A percentile compares a stretch with the other conserved stretches of the same genome.
These are phyloP conservation scores for Torulaspora pretoriensis DNA, from an alignment of 1,139 yeast genomes.

Conservation along the genomic window DNA sequence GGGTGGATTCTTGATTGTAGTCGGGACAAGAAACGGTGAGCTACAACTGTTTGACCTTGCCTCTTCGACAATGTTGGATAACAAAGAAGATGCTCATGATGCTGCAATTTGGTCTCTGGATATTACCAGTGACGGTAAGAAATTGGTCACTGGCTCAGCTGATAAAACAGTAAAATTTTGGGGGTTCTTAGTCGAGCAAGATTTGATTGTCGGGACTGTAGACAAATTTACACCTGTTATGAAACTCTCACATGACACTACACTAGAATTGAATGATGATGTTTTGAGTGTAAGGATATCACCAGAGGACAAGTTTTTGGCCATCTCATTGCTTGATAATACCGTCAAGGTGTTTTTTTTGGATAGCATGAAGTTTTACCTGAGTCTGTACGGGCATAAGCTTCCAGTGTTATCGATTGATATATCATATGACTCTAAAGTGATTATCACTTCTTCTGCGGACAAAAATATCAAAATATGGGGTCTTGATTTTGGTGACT, in stretches of 20 bases:
- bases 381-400: conserved; percentile 92
- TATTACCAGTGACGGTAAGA: conserved; percentile 77
- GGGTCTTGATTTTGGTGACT: conserved; percentile 99
- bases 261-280: conserved; percentile 82
- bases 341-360: conserved; percentile 90
- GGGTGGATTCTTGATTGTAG: conserved; percentile 80
- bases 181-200: conserved; percentile 69
- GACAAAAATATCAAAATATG: conserved; percentile 95
- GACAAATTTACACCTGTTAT: conserved; percentile 49
- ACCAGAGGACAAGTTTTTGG: conserved; percentile 71
- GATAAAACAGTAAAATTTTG: conserved; percentile 88
- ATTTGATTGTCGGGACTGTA: conserved; percentile 62
- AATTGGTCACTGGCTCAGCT: conserved; percentile 87
- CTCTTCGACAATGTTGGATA: conserved; percentile 65
- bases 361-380: conserved; percentile 79
- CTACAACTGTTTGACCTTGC: conserved; percentile 84
- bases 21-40: conserved; percentile 89
- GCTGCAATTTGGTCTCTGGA: conserved; percentile 93
- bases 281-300: conserved; percentile 78
- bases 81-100: conserved; percentile 72
- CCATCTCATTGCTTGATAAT: conserved; percentile 82
- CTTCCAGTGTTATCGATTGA: conserved; percentile 89
- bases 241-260: conserved; percentile 66
- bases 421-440: conserved; percentile 80
- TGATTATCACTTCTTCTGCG: conserved; percentile 88